Base-by-base conservation (phyloP, 108 stramenopile genomes). In the Halocafeteria seosinensis region DNA sequence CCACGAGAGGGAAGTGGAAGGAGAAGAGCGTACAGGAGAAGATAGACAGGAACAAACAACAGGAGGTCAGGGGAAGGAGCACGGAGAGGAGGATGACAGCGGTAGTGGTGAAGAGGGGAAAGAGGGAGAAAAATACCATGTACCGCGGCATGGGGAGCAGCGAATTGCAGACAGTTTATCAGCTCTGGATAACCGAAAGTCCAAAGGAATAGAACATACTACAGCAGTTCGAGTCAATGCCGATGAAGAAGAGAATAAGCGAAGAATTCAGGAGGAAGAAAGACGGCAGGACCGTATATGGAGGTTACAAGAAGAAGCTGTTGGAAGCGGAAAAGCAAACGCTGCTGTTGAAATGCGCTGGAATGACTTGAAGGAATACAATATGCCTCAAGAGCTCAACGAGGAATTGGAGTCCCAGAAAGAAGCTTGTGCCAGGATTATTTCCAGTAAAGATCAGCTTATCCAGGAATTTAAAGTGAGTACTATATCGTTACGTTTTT, bases 341-440 rank as follows among this genome's bases (percentile, higher is more conserved):
- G 80, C 80, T 24, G 74, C 78, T 0, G 74, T 83, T 24, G 82
- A 83, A 63, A 79, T 81, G 78, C 64, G 73, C 11, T 83, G 82
- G 82, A 73, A 76, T 24, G 82, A 83, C 50, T 61, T 83, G 17
- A 31, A 79, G 37, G 72, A 73, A 50, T 65, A 81, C 50, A 78
- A 81, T 52, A 83, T 81, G 76, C 82, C 82, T 1, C 76, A 77
- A 63, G 82, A 83, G 50, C 53, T 80, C 27, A 64, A 74, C 62
- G 32, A 35, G 26, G 76, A 78, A 38, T 75, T 83, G 64, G 70
- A 77, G 51, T 35, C 34, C 29, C 82, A 83, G 63, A 73, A 71
- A 61, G 27, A 21, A 9, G 74, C 76, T 3, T 83, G 82, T 73
- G 47, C 50, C 9, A 76, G 67, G 27, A 81, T 83, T 57, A 73